A percentile compares a stretch with the other conserved stretches of the same genome.
Conservation (phyloP, 2,329 filamentous ascomycete species). For the Botrytis fragariae region DNA sequence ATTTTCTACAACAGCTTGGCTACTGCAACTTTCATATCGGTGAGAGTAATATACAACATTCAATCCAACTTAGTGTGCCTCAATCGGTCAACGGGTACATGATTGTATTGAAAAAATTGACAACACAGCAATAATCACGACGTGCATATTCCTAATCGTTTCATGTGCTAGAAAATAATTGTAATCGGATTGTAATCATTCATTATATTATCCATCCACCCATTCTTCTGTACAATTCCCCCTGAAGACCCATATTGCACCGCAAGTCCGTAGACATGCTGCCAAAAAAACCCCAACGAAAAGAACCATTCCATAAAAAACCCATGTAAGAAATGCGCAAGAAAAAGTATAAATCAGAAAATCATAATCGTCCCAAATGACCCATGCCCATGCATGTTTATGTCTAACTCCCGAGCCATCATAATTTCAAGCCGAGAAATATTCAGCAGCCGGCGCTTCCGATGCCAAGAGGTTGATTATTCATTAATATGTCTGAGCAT, state of each 20-base stretch:
- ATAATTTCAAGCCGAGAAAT: constrained; percentile 8
- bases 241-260: constrained; percentile 18
- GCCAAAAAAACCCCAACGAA: constrained; percentile 23
- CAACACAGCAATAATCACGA: constrained; percentile 2
- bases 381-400: constrained; percentile 9
- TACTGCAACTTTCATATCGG: neutral
- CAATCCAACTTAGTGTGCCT: neutral
- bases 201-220: constrained; percentile 20
- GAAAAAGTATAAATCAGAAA: constrained; percentile 7
- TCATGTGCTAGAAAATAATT: neutral
- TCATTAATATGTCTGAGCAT: neutral
- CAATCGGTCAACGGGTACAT: neutral
- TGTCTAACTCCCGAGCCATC: neutral
- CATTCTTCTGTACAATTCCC: constrained; percentile 8
- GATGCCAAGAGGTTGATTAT: constrained; percentile 15
- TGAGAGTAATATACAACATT: neutral
- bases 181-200: constrained; percentile 22
- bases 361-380: neutral
- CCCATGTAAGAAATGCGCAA: constrained; percentile 1
- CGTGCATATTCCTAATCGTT: neutral
- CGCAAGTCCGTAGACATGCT: constrained; percentile 31
- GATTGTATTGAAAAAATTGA: neutral
- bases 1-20: neutral
- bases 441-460: constrained; percentile 6
- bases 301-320: constrained; percentile 15